Conservation (phyloP, 2,329 filamentous ascomycete genomes). For the Beauveria sp. region DNA sequence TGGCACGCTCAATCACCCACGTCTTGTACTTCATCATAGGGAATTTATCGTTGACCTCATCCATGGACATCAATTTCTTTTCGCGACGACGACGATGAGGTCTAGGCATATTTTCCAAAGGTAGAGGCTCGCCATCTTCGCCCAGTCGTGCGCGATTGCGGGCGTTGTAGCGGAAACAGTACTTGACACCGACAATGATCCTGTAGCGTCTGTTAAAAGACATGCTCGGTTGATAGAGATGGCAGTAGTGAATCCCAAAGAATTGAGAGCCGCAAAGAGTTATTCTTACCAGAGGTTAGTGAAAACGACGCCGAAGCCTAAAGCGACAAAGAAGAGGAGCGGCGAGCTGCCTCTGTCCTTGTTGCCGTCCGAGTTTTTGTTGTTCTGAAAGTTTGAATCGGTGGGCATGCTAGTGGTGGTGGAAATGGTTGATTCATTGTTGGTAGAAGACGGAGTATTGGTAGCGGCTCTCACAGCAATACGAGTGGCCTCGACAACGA, state of each 20-base stretch:
- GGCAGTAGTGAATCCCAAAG: background rate
- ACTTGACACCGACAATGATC: constrained; percentile 99
- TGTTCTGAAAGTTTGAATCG: constrained; percentile 16
- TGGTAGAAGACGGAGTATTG: constrained; percentile 17
- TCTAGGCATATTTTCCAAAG: constrained; percentile 74
- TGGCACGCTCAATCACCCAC: constrained; percentile 79
- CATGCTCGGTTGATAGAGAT: background rate
- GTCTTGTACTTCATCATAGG: constrained; percentile 93
- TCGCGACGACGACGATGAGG: constrained; percentile 82
- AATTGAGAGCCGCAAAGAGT: background rate
- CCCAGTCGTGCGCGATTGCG: constrained; percentile 72
- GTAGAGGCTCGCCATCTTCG: constrained; percentile 82
- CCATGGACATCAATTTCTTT: constrained; percentile 98
- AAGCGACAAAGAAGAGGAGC: constrained; percentile 75
- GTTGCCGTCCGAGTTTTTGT: constrained; percentile 13
- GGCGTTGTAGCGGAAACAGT: constrained; percentile 97
- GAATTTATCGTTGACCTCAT: constrained; percentile 97
- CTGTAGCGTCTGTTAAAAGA: constrained; percentile 39
- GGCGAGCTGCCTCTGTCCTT: constrained; percentile 32
- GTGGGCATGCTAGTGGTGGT: constrained; percentile 12
- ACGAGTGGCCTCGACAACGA: constrained; percentile 20
- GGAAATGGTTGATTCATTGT: constrained; percentile 8
- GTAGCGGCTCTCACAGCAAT: constrained; percentile 19
- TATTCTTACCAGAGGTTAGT: constrained; percentile 89
- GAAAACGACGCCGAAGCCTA: constrained; percentile 96